These are phyloP conservation scores for Coemansia sp. DNA, from an alignment of 192 early-diverging fungal genomes.

Conservation along the genomic window DNA sequence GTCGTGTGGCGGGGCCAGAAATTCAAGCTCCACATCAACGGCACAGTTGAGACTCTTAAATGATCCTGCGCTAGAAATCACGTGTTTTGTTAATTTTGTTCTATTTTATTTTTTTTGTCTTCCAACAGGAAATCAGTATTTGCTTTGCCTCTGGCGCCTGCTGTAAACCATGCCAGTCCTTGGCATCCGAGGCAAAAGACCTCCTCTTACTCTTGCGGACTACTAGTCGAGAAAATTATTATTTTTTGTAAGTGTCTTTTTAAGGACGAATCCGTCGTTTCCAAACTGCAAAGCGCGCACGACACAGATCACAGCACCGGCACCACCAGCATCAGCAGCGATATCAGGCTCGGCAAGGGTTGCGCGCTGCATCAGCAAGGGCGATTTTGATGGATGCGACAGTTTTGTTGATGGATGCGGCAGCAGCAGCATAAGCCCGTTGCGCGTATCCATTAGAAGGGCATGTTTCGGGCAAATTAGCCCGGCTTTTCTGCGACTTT, in stretches of 20 bases:
- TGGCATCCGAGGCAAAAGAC: not conserved
- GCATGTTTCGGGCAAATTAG: not conserved
- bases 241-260: conserved; percentile 13
- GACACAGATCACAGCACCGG: not conserved
- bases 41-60: conserved; percentile 58
- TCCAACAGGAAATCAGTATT: not conserved
- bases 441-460: not conserved
- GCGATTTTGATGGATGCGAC: conserved; percentile 1
- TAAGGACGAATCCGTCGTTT: not conserved
- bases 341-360: not conserved
- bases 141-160: not conserved
- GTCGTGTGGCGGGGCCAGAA: conserved; percentile 86
- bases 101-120: not conserved
- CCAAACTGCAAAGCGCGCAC: not conserved
- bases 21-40: conserved; percentile 63
- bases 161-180: not conserved
- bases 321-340: not conserved
- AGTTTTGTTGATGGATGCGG: conserved; percentile 2
- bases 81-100: conserved; percentile 2
- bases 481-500: not conserved
- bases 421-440: not conserved
- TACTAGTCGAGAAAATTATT: conserved; percentile 8
- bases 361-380: not conserved
- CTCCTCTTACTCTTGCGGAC: conserved; percentile 13
- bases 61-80: not conserved